Conservation (phyloP, 176 grass and related monocot species). For the Carex scoparia region DNA sequence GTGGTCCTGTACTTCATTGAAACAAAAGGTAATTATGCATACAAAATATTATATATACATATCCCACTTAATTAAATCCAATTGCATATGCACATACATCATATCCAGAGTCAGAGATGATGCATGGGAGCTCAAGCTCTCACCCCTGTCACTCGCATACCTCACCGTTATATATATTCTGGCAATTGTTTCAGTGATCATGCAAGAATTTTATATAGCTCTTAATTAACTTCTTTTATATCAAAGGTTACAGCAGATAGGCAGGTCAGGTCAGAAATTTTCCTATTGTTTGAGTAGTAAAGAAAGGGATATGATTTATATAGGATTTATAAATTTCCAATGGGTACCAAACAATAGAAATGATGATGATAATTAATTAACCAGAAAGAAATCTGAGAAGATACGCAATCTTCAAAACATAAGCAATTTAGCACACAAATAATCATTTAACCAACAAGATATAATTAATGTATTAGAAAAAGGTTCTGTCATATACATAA, state of each 20-base stretch:
- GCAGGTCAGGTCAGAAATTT: background rate
- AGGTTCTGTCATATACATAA: background rate
- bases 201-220: background rate
- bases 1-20: slow-evolving; percentile 1
- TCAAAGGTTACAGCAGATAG: background rate
- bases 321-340: too few relatives aligned
- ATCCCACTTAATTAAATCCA: background rate
- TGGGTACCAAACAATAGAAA: background rate
- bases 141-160: background rate
- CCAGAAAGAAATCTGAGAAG: background rate
- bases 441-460: background rate
- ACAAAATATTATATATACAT: background rate
- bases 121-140: background rate
- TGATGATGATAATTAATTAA: background rate
- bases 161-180: background rate
- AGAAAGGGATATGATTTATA: background rate
- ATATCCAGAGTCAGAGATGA: background rate
- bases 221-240: background rate
- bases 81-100: background rate
- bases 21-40: background rate
- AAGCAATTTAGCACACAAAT: background rate
- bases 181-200: background rate
- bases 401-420: background rate
- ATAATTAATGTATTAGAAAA: background rate
- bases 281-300: background rate